Evolutionary conservation across 2,329 filamentous ascomycete species (phyloP).

Genomic region (Colletotrichum paranaense): DNA sequence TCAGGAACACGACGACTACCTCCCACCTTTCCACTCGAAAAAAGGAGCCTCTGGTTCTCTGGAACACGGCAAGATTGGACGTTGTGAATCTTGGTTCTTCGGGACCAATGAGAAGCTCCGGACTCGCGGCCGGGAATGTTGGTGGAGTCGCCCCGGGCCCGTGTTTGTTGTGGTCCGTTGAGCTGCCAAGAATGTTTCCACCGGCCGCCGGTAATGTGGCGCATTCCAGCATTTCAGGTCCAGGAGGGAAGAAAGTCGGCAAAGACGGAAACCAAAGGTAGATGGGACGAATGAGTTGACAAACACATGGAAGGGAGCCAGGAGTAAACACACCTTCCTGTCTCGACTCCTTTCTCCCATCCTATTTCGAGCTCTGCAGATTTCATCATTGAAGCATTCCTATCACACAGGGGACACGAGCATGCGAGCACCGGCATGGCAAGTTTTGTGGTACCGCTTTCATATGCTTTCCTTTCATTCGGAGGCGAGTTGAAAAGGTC

Average conservation of each 20-base stretch:
- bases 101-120: conserved; percentile 12
- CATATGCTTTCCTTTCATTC: conserved; percentile 28
- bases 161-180: conserved; percentile 28
- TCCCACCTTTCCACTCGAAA: background rate
- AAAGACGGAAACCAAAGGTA: background rate
- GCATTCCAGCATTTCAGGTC: conserved; percentile 22
- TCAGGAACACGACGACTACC: background rate
- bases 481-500: conserved; percentile 19
- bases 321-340: background rate
- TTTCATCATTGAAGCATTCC: conserved; percentile 25
- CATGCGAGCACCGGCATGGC: background rate
- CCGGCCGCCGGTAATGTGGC: conserved; percentile 16
- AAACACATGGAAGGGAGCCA: background rate
- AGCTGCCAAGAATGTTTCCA: conserved; percentile 15
- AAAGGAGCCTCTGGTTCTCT: background rate
- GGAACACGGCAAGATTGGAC: conserved; percentile 9
- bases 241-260: background rate
- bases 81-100: background rate
- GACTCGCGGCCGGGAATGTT: conserved; percentile 8
- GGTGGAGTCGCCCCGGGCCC: background rate
- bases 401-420: background rate
- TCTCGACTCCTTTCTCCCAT: background rate
- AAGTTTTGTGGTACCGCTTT: conserved; percentile 20
- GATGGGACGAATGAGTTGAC: background rate
- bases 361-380: background rate